phyloP scores from a whole-genome alignment of 2,329 filamentous ascomycete genomes.

The Gnomoniopsis sp. region DNA sequence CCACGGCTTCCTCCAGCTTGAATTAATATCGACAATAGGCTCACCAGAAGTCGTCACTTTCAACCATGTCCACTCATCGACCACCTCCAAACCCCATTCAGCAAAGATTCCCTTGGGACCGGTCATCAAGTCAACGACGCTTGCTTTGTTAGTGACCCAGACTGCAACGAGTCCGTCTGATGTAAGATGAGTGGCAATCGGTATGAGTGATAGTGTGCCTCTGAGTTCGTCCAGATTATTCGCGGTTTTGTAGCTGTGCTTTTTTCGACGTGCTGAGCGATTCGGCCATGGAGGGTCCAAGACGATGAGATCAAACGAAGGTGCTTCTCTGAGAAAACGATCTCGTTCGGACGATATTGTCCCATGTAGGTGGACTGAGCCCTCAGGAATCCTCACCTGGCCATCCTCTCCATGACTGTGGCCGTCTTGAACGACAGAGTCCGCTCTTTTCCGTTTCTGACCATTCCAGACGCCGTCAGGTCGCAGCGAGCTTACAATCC shows the following conservation, averaged over 20 bases:
- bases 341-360: constrained; percentile 39
- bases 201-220: constrained; percentile 49
- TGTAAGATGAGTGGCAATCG: constrained; percentile 53
- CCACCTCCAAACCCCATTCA: constrained; percentile 61
- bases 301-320: constrained; percentile 63
- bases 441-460: constrained; percentile 14
- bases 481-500: constrained; percentile 23
- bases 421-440: background rate
- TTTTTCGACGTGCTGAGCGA: constrained; percentile 64
- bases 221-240: constrained; percentile 43
- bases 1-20: constrained; percentile 70
- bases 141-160: constrained; percentile 74
- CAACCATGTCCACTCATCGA: constrained; percentile 75
- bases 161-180: constrained; percentile 60
- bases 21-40: constrained; percentile 59
- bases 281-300: constrained; percentile 83
- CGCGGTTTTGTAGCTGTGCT: constrained; percentile 45
- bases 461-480: background rate
- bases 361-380: constrained; percentile 45
- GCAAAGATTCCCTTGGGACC: constrained; percentile 53
- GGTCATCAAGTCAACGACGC: constrained; percentile 53
- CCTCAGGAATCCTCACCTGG: constrained; percentile 34
- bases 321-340: constrained; percentile 39
- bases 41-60: constrained; percentile 66
- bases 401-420: constrained; percentile 6